Evolutionary conservation across 2,329 filamentous ascomycete genomes (phyloP).

Genomic region (Fusarium nisikadoi): DNA sequence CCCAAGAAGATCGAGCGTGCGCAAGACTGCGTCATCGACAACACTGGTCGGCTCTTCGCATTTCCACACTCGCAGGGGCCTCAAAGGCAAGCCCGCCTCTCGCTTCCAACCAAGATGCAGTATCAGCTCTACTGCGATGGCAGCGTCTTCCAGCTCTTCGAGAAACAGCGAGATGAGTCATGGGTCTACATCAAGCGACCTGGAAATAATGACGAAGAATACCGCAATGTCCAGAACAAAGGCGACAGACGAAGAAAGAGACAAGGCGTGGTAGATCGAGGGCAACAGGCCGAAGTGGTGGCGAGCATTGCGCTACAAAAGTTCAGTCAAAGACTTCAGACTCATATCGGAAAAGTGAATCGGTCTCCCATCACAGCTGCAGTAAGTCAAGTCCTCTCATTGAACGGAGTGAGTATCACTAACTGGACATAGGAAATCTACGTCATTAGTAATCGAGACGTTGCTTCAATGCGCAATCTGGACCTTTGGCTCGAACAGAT

Average conservation of each 20-base stretch:
- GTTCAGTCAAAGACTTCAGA: background rate
- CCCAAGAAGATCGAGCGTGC: background rate
- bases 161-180: background rate
- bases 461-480: background rate
- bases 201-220: background rate
- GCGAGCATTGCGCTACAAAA: background rate
- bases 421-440: background rate
- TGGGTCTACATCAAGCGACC: background rate
- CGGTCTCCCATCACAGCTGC: background rate
- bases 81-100: background rate
- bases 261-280: background rate
- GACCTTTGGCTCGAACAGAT: constrained; percentile 3
- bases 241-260: background rate
- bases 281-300: background rate
- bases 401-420: fast-evolving
- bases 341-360: background rate
- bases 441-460: constrained; percentile 6
- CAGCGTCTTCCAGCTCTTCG: background rate
- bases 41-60: background rate
- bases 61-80: background rate
- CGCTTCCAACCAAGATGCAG: background rate
- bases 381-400: fast-evolving
- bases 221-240: background rate
- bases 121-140: background rate
- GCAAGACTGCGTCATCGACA: background rate